Percentiles rank a stretch among this genome's conserved stretches.
These are phyloP conservation scores for Wickerhamiella qilinensis DNA, from an alignment of 805 yeast genomes.

Conservation along the genomic window DNA sequence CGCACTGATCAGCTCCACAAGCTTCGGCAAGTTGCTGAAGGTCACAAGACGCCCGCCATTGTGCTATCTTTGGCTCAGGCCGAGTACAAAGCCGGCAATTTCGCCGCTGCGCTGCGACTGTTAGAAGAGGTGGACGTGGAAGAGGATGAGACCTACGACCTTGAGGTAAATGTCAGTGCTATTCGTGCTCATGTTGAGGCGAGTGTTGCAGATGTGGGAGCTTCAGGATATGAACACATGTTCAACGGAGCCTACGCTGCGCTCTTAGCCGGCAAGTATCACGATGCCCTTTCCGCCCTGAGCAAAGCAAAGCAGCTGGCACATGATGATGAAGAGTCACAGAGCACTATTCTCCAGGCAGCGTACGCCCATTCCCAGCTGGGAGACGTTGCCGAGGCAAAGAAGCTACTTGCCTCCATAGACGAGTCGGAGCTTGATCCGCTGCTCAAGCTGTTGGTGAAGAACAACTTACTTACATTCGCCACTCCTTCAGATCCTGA, in stretches of 20 bases:
- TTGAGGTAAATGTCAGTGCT: constrained; percentile 50
- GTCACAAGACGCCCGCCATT: constrained; percentile 8
- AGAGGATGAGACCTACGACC: constrained; percentile 28
- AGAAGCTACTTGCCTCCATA: constrained; percentile 23
- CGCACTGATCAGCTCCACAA: constrained; percentile 31
- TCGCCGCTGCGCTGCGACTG: constrained; percentile 27
- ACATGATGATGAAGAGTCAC: constrained; percentile 30
- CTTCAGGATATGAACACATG: constrained; percentile 34
- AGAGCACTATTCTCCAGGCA: constrained; percentile 37
- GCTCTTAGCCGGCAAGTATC: constrained; percentile 27
- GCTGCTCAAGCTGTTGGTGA: constrained; percentile 27
- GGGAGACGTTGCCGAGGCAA: constrained; percentile 26
- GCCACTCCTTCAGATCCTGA: constrained; percentile 4
- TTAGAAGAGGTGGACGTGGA: constrained; percentile 22
- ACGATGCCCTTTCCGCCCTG: constrained; percentile 28
- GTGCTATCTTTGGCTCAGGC: constrained; percentile 38
- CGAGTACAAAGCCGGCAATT: constrained; percentile 32
- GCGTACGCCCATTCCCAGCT: constrained; percentile 34
- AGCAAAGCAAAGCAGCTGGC: constrained; percentile 30
- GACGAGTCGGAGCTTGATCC: constrained; percentile 24
- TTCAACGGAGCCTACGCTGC: constrained; percentile 44
- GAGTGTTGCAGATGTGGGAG: background rate
- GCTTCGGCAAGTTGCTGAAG: constrained; percentile 13
- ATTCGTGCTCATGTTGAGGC: constrained; percentile 23
- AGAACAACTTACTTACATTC: constrained; percentile 25